Percentiles rank a stretch among this genome's conserved stretches.
Evolutionary conservation across 1,139 yeast species (phyloP).

Genomic region (Blastobotrys proliferans): DNA sequence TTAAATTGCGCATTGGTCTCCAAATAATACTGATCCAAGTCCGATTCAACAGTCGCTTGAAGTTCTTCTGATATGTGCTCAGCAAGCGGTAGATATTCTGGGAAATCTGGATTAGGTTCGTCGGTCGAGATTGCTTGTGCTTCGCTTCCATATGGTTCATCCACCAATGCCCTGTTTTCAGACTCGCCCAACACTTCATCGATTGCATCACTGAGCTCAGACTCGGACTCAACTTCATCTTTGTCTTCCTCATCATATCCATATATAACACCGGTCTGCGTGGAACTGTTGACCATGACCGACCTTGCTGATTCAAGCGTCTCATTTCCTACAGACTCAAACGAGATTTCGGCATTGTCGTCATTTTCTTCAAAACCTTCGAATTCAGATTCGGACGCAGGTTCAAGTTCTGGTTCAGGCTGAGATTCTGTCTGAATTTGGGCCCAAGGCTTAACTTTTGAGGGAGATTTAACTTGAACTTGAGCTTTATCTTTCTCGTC

Average conservation of each 20-base stretch:
- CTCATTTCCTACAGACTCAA: constrained; percentile 1
- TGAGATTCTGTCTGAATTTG: too few relatives aligned
- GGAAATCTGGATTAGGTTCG: constrained; percentile 6
- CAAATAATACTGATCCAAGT: constrained; percentile 16
- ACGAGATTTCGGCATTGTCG: too few relatives aligned
- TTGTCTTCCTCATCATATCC: constrained; percentile 4
- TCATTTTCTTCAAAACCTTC: constrained; percentile 11
- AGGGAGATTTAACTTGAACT: not conserved
- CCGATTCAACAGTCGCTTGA: not conserved
- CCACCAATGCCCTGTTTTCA: constrained; percentile 10
- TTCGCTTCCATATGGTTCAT: constrained; percentile 3
- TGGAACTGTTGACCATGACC: not conserved
- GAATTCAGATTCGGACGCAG: not conserved
- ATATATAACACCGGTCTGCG: not conserved
- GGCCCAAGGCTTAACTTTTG: not conserved
- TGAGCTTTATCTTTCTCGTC: not conserved
- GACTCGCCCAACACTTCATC: constrained; percentile 9
- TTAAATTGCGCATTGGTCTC: constrained; percentile 23
- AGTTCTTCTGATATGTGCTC: constrained; percentile 3
- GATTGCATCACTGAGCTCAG: constrained; percentile 11
- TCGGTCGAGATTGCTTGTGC: not conserved
- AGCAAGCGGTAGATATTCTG: not conserved
- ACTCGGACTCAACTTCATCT: constrained; percentile 7
- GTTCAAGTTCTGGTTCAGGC: not conserved
- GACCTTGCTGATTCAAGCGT: too few relatives aligned